Percentiles rank a stretch among this genome's conserved stretches.
phyloP scores from a whole-genome alignment of 495 filamentous ascomycete species.

The Podospora bellae-mahoneyi region DNA sequence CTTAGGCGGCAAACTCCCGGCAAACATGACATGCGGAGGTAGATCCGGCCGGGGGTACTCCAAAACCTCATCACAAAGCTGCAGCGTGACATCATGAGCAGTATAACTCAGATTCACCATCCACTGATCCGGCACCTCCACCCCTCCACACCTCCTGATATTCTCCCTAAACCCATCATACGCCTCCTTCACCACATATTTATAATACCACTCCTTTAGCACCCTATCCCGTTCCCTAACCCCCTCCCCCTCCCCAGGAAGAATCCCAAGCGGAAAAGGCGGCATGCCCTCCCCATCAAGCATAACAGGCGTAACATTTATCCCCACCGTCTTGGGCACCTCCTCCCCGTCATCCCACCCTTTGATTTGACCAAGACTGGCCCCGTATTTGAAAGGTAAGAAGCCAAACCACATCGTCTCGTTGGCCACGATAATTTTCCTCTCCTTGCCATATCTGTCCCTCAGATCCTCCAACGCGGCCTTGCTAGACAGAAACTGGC shows the following conservation, averaged over 20 bases:
- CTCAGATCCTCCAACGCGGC: conserved; percentile 16
- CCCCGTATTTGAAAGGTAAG: conserved; percentile 24
- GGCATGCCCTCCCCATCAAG: conserved; percentile 22
- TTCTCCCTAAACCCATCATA: conserved; percentile 17
- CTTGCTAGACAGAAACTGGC: conserved; percentile 19
- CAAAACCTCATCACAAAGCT: conserved; percentile 34
- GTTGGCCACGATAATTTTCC: conserved; percentile 26
- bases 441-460: conserved; percentile 8
- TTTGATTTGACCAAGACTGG: conserved; percentile 2
- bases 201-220: conserved; percentile 17
- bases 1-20: conserved; percentile 33
- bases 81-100: conserved; percentile 32
- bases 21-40: conserved; percentile 30
- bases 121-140: conserved; percentile 21
- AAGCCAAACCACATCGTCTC: conserved; percentile 24
- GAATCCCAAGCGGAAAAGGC: conserved; percentile 21
- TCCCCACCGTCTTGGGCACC: conserved; percentile 22
- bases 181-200: conserved; percentile 16
- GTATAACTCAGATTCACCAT: conserved; percentile 24
- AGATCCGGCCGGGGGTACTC: conserved; percentile 35
- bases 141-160: conserved; percentile 10
- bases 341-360: conserved; percentile 10
- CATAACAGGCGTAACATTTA: conserved; percentile 27
- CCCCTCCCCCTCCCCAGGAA: not conserved
- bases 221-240: conserved; percentile 11